Conservation (phyloP, 345 rosid species). For the Eucalyptus polyanthemos region DNA sequence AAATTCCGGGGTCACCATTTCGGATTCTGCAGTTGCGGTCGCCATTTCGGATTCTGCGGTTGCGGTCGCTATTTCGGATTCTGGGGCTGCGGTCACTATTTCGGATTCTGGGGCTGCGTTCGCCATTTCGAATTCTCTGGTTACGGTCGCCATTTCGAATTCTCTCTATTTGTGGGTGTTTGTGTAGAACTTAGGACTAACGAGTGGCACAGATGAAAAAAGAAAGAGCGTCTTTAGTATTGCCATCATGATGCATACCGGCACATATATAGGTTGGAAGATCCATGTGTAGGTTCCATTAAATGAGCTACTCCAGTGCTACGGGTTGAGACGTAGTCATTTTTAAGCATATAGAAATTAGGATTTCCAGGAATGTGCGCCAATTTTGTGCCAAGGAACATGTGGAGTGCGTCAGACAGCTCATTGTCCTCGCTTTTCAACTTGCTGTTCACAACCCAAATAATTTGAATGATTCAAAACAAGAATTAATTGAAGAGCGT, state of each 20-base stretch:
- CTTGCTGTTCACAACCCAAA: not conserved
- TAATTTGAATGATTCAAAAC: not conserved
- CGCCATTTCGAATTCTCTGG: too few relatives aligned
- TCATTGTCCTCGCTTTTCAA: not conserved
- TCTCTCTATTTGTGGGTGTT: not conserved
- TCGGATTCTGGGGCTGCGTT: too few relatives aligned
- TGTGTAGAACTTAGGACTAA: not conserved
- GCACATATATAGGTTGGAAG: not conserved
- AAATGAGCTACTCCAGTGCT: not conserved
- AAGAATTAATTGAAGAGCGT: too few relatives aligned
- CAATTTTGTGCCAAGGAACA: not conserved
- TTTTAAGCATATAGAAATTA: not conserved
- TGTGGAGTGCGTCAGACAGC: not conserved
- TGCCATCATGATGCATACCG: not conserved
- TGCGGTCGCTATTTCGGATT: too few relatives aligned
- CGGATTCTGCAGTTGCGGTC: too few relatives aligned
- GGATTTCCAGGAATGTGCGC: not conserved
- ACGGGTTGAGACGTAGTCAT: not conserved
- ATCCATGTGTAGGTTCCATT: not conserved
- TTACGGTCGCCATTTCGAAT: too few relatives aligned
- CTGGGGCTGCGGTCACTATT: too few relatives aligned
- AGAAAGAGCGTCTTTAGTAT: not conserved
- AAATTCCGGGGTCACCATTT: too few relatives aligned
- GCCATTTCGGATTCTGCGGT: too few relatives aligned
- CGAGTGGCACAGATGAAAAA: not conserved